Base-by-base conservation (phyloP, 2,329 filamentous ascomycete species). In the Cryphonectria radicalis region DNA sequence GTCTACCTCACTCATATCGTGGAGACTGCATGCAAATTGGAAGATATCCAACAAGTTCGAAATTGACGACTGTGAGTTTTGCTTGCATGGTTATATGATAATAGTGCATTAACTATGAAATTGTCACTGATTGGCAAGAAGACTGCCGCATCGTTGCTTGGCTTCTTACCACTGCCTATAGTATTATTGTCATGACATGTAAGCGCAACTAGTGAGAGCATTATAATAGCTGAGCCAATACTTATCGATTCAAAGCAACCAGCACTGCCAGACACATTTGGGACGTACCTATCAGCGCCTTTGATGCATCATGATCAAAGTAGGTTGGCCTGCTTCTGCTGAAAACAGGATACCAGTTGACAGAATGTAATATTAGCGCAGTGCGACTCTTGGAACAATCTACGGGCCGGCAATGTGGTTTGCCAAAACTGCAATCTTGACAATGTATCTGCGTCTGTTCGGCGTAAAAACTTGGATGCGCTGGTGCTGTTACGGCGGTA, bases 271-370 rank as follows among this genome's bases (percentile, higher is more conserved):
- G 50, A 6, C 50, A 55, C n/a, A 55, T 55, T 13, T 55, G 50
- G 50, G 50, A 55, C n/a, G 50, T 55, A 5, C 50, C 50, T 6
- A 19, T 55, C 19, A 55, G 5, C n/a, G 50, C 50, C 50, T 6
- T 55, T 6, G n/a, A 55, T 55, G 50, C 50, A 55, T 55, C 50
- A 55, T 55, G 50, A 55, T 55, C 50, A 55, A 55, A 25, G 50
- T 55, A 19, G n/a, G 50, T 40, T 40, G 37, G 10, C 10, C 37
- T 40, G 37, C 37, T 40, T 40, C 37, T 10, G 10, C 37, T 4
- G 37, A 40, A 40, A 40, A 10, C 37, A 40, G 5, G 6, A 19
- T 19, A 25, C 50, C n/a, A 19, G 50, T 55, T 22, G 17, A 55
- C 50, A 22, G 50, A 19, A 19, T 25, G 50, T 13, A 55, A 55